Base-by-base conservation (phyloP, 2,329 filamentous ascomycete genomes). In the Phaeosphaeria sp. region DNA sequence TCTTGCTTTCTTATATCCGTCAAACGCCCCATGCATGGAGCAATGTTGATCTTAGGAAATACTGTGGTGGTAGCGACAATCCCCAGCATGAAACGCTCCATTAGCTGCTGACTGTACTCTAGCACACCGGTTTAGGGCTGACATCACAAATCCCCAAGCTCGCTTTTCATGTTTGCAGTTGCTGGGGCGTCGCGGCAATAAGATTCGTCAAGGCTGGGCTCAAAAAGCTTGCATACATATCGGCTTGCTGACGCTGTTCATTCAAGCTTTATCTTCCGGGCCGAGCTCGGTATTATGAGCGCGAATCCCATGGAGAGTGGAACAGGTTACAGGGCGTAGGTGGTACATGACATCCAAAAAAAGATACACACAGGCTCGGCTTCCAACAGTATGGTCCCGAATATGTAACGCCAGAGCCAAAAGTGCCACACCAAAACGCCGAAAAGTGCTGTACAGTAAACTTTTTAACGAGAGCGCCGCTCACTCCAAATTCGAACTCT, bases 401-500 rank as follows among this genome's bases (percentile, higher is more conserved):
- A 27, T 27, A n/a, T 17, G 5, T 39, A 39, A 39, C 36, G 36
- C 36, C 36, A 39, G n/a, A 39, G 36, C 36, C 36, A 17, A n/a
- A 39, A 39, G 36, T 39, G 36, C 36, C 15, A 39, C 7, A n/a
- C n/a, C 36, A 36, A 18, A 44, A 44, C 42, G 21, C 42, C 42
- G 21, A 44, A 44, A 6, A 18, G 42, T 44, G 20, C 42, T 15
- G 4, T 44, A 44, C 42, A 44, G 22, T 3, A 21, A 20, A 20
- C 7, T 13, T 22, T 22, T 9, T 22, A 9, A 47, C 22, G 11
- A 47, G 3, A 5, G 22, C 41, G 25, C 11, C 9, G 21, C 46
- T 39, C 23, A 52, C 30, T 41, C 52, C 44, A 55, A 43, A 18
- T 65, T 65, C 1, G 27, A 47, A 18, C 54, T 59, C 46, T 62